Base-by-base conservation (phyloP, 805 yeast genomes). In the Blastobotrys parvus region DNA sequence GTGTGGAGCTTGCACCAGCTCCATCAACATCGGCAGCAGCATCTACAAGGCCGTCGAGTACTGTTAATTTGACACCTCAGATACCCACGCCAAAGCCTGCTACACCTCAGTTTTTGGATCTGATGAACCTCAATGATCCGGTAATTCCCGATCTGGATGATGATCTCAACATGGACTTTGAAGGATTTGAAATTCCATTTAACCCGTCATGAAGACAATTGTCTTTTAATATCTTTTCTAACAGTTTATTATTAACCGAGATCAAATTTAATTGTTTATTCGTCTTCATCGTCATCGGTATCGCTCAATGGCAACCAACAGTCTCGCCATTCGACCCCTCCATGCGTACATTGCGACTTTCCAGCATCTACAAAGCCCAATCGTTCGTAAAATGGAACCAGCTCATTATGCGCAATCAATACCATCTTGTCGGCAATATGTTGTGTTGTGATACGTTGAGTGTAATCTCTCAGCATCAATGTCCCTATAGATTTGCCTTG, bases 391-490 rank as follows among this genome's bases (percentile, higher is more conserved):
- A 89, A 89, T 17, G 82, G 80, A 16, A 80, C 64, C 55, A 87
- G 69, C 19, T 71, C 67, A 38, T 77, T 73, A 56, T 84, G 87
- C 23, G 88, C 84, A 46, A 90, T 72, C 25, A 90, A 69, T 4
- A 79, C 75, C 40, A 90, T 78, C 55, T 77, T 74, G 53, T 79
- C 84, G 37, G 92, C 96, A 48, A 87, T 79, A 52, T 80, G 86
- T 60, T 88, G 94, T 60, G 87, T 87, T 39, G 86, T 77, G 62
- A 90, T 68, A 58, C 90, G 85, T 62, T 92, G 97, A 48, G 89
- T 74, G 65, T 85, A 92, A 64, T 90, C 98, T 53, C 83, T 87
- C 55, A 90, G 63, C 57, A 90, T 65, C 45, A 88, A 68, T 11
- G 94, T 77, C 6, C 94, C 97, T 46, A 92, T 68, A 58, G 84